Conservation (phyloP, 2,329 filamentous ascomycete species). For the Stachybotrys chlorohalonatus region DNA sequence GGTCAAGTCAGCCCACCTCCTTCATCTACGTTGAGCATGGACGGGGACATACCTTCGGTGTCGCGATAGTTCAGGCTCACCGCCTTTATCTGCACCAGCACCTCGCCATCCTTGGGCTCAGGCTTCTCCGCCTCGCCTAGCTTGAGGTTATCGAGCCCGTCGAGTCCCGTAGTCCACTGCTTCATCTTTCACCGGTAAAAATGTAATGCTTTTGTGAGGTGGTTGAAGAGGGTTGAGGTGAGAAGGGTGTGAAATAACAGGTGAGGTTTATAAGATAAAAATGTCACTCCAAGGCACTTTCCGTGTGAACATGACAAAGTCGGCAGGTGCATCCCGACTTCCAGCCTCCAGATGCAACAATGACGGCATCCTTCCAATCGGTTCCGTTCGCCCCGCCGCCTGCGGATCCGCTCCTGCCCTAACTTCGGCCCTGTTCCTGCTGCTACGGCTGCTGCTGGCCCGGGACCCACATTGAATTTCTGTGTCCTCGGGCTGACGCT, state of each 20-base stretch:
- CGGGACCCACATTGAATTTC: too few species aligned
- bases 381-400: too few species aligned
- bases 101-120: conserved; percentile 38
- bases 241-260: neutral
- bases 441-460: too few species aligned
- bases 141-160: conserved; percentile 46
- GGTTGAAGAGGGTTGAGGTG: neutral
- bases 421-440: too few species aligned
- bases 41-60: conserved; percentile 29
- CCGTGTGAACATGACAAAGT: neutral
- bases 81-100: conserved; percentile 35
- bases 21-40: neutral
- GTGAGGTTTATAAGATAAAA: neutral
- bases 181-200: conserved; percentile 14
- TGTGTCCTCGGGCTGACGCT: too few species aligned
- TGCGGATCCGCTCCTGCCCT: neutral
- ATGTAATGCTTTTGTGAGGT: neutral
- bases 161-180: conserved; percentile 46
- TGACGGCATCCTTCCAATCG: neutral
- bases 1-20: neutral
- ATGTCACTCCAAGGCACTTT: neutral
- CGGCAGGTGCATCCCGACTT: neutral
- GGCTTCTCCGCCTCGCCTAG: conserved; percentile 35
- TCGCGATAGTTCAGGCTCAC: conserved; percentile 43
- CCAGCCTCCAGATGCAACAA: neutral